Percentiles rank a stretch among this genome's conserved stretches.
These are phyloP conservation scores for Penicillium griseofulvum DNA, from an alignment of 2,329 filamentous ascomycete genomes.

Conservation along the genomic window DNA sequence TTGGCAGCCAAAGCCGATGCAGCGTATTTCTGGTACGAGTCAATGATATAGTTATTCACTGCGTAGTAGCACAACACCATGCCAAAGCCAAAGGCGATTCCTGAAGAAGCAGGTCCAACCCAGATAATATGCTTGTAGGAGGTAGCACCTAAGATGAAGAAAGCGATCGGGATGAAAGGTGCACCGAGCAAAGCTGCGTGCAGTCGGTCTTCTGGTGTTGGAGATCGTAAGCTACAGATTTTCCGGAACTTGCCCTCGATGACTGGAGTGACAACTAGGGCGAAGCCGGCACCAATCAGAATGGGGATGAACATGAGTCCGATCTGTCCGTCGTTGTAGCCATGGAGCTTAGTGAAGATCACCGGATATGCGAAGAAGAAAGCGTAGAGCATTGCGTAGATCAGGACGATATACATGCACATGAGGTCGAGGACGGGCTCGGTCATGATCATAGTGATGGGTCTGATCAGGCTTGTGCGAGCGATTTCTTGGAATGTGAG, in stretches of 20 bases:
- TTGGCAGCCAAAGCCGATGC: conserved; percentile 47
- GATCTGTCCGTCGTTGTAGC: conserved; percentile 36
- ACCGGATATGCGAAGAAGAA: conserved; percentile 54
- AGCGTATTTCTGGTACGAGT: conserved; percentile 50
- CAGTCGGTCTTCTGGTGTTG: conserved; percentile 70
- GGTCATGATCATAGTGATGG: conserved; percentile 76
- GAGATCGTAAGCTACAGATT: conserved; percentile 59
- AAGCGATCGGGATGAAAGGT: conserved; percentile 63
- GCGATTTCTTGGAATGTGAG: conserved; percentile 43
- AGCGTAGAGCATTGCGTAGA: conserved; percentile 50
- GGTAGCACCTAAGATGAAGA: conserved; percentile 63
- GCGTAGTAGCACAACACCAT: conserved; percentile 78
- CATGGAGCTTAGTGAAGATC: conserved; percentile 70
- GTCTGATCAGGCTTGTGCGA: conserved; percentile 67
- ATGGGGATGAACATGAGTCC: conserved; percentile 45
- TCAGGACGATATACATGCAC: conserved; percentile 71
- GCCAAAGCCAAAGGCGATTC: conserved; percentile 69
- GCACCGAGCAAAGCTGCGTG: conserved; percentile 72
- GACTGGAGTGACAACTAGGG: conserved; percentile 31
- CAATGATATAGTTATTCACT: conserved; percentile 71
- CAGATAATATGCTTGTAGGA: conserved; percentile 58
- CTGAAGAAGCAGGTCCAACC: conserved; percentile 57
- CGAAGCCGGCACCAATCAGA: conserved; percentile 31
- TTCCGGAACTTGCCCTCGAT: conserved; percentile 75
- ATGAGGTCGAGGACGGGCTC: conserved; percentile 43